Base-by-base conservation (phyloP, 495 filamentous ascomycete species). In the Xylaria bambusicola region DNA sequence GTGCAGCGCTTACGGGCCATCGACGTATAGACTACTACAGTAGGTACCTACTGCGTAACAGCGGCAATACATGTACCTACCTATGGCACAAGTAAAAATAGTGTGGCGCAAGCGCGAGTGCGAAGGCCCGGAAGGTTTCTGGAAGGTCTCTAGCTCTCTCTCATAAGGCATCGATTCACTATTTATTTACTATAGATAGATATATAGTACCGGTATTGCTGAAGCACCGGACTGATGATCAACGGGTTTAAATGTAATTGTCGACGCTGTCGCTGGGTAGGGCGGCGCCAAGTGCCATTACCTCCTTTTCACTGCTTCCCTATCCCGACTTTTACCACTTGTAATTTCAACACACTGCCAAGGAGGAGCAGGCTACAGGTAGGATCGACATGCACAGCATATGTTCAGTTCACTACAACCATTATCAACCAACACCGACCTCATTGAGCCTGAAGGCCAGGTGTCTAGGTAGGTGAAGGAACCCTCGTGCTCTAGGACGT, bases 101-200 rank as follows among this genome's bases (percentile, higher is more conserved):
- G 52, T 33, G 52, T 54, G 52, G 52, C 52, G 52, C 38, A 54
- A 31, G 38, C 52, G 9, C 21, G 26, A 44, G 52, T 54, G 36
- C 52, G 52, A 44, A 41, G 29, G 33, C 29, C 23, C 3, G 20
- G 20, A n/a, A 52, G 10, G 5, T 10, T 33, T 5, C n/a, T n/a
- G n/a, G n/a, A n/a, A n/a, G n/a, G n/a, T n/a, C n/a, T n/a, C n/a
- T n/a, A n/a, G n/a, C n/a, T n/a, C n/a, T n/a, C n/a, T n/a, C n/a
- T n/a, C n/a, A n/a, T n/a, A 33, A 33, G 10, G 29, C 29, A 33
- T 33, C 10, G 10, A 33, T 33, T 33, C 29, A 10, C 29, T 10
- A 33, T 33, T 33, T 5, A 33, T 33, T 5, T 33, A 10, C 5
- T 33, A 33, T 5, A 10, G 5, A 5, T 33, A 5, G 5, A 33